Evolutionary conservation across 768 basidiomycete species (phyloP).

Genomic region (Rhodosporidiobolus sp.): DNA sequence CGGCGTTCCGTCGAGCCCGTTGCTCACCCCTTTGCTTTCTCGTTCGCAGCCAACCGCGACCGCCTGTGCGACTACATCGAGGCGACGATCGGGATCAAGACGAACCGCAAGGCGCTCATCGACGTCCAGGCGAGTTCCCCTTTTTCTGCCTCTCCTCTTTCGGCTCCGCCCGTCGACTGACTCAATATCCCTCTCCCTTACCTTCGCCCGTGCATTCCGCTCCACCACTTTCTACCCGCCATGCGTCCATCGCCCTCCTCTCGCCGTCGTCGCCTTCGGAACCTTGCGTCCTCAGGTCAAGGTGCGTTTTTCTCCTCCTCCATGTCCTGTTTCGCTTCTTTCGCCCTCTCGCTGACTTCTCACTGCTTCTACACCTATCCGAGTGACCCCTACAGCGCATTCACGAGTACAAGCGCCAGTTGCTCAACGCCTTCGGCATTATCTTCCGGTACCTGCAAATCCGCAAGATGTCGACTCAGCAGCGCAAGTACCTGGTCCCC

Average conservation of each 20-base stretch:
- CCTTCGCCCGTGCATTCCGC: too few species aligned
- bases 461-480: slow-evolving; percentile 61
- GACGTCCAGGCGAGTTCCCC: slow-evolving; percentile 88
- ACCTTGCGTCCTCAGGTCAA: too few species aligned
- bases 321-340: too few species aligned
- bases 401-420: slow-evolving; percentile 95
- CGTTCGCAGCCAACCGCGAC: slow-evolving; percentile 69
- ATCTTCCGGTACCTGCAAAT: slow-evolving; percentile 56
- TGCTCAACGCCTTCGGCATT: slow-evolving; percentile 85
- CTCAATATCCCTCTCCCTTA: too few species aligned
- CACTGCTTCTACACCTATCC: not conserved
- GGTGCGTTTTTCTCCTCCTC: not conserved
- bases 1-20: too few species aligned
- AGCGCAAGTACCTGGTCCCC: slow-evolving; percentile 76
- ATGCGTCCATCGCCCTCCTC: too few species aligned
- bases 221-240: too few species aligned
- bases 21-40: not conserved
- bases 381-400: slow-evolving; percentile 58
- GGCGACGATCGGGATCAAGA: slow-evolving; percentile 63
- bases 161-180: too few species aligned
- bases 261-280: too few species aligned
- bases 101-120: slow-evolving; percentile 70
- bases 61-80: slow-evolving; percentile 74
- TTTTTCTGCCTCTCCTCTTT: too few species aligned
- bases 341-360: too few species aligned